Base-by-base conservation (phyloP, 768 basidiomycete genomes). In the Pleurotus sapidus region DNA sequence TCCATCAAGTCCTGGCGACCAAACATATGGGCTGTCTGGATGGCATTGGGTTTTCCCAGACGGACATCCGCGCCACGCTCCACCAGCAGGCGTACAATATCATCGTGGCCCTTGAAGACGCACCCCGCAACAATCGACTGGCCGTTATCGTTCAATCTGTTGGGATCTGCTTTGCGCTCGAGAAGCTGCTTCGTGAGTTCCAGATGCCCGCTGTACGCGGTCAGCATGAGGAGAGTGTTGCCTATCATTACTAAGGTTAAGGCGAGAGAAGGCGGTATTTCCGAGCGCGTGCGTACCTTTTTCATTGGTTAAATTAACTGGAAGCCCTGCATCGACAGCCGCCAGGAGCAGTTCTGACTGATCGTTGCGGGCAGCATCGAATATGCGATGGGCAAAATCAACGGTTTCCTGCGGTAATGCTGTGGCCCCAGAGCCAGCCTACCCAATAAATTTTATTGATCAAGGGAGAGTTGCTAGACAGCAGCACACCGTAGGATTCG, bases 181-280 rank as follows among this genome's bases (percentile, higher is more conserved):
- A 91, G 68, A 24, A 93, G 77, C 12, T 76, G 77, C 46, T 72
- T 72, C 1, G 81, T 72, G 17, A 88, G 79, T 1, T 76, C 71
- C 0, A 72, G 68, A 62, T 91, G 87, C 1, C 89, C 89, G 18
- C 83, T 77, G 65, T 92, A 92, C 2, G 89, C 81, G 3, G 87
- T 84, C 50, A 91, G 80, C 88, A 92, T 92, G 54, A 92, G 72
- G 5, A 93, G 74, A 4, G 88, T 89, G 67, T 92, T 91, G 18
- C 91, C 90, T 86, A 64, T n/a, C n/a, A n/a, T 24, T 37, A 40
- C 34, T 40, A 38, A n/a, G 0, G 30, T 34, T 34, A 34, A 11
- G 30, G 30, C 30, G 30, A 40, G 24, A 42, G 8, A 27, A 4
- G 43, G 17, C 6, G 15, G 2, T 24, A 14, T 18, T 23, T 20